Evolutionary conservation across 805 yeast genomes (phyloP), one percentile per base, ranked within the genome.

Genomic region (Torulaspora franciscae): DNA sequence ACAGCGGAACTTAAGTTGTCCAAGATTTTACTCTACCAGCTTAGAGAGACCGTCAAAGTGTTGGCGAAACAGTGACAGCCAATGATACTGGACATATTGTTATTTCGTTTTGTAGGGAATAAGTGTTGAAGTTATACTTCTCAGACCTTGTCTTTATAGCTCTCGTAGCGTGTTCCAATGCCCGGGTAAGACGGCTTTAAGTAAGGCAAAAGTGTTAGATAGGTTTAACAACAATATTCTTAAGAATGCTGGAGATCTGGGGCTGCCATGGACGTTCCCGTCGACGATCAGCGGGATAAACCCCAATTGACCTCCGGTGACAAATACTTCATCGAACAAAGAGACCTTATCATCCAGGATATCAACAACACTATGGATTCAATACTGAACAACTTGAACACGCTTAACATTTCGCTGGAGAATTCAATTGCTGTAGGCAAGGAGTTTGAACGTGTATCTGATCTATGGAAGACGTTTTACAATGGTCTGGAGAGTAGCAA

Each of bases 391-490:
- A 81, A 81, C 52, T 62, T 85, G 46, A 83, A 81, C 52, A 73
- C 80, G 15, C 66, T 85, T 47, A 84, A 84, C 58, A 71, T 87
- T 35, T 76, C 89, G 0, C 65, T 85, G 41, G 83, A 81, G 52
- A 80, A 77, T 34, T 76, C 81, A 2, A 73, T 83, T 11, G 82
- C 83, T 17, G 86, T 85, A 2, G 90, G 93, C 1, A 79, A 80
- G 56, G 90, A 83, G 48, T 85, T 84, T 55, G 85, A 83, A 46
- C 75, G 77, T 40, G 85, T 83, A 11, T 76, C 89, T 2, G 66
- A 72, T n/a, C 67, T 84, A 28, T 85, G 95, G 95, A 68, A 74
- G 27, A 74, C 73, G 29, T 83, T 84, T 56, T 83, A 84, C 54
- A 77, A 78, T 56, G 80, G 80, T 0, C 40, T 71, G 15, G 67